Percentiles rank a stretch among this genome's conserved stretches.
Evolutionary conservation across 169 alveolate species (phyloP).

Genomic region (Plasmodium malariae): DNA sequence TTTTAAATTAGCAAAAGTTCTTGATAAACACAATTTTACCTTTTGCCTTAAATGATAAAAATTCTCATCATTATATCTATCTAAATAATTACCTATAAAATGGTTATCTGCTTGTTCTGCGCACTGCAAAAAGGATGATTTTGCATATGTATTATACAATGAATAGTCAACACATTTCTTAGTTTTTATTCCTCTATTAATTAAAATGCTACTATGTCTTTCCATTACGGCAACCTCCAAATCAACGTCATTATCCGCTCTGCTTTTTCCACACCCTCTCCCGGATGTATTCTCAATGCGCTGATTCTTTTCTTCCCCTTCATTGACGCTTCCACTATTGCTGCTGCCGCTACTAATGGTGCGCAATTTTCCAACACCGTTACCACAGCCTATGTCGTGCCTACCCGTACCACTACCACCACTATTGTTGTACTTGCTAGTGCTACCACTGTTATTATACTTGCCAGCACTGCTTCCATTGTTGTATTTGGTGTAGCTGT

Average conservation of each 20-base stretch:
- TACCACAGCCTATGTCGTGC: too few relatives aligned
- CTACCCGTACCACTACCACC: too few relatives aligned
- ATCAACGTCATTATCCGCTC: not conserved
- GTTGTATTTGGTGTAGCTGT: too few relatives aligned
- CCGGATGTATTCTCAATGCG: too few relatives aligned
- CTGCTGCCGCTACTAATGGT: too few relatives aligned
- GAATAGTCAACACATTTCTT: conserved; percentile 73
- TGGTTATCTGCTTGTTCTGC: conserved; percentile 79
- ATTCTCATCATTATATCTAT: conserved; percentile 64
- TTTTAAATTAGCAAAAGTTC: conserved; percentile 59
- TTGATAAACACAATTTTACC: conserved; percentile 40
- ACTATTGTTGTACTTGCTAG: too few relatives aligned
- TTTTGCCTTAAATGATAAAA: conserved; percentile 65
- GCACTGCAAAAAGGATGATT: conserved; percentile 72
- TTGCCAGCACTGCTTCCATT: too few relatives aligned
- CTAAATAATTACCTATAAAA: conserved; percentile 69
- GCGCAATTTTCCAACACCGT: too few relatives aligned
- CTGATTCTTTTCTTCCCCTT: too few relatives aligned
- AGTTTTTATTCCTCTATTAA: conserved; percentile 56
- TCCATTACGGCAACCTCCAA: conserved; percentile 72
- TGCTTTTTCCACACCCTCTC: too few relatives aligned
- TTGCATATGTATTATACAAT: conserved; percentile 71
- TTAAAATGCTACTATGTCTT: conserved; percentile 71
- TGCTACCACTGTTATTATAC: too few relatives aligned
- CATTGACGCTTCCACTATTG: too few relatives aligned